A percentile compares a stretch with the other conserved stretches of the same genome.
These are phyloP conservation scores for Choanephora cucurbitarum DNA, from an alignment of 371 early-diverging fungal species.

Conservation along the genomic window DNA sequence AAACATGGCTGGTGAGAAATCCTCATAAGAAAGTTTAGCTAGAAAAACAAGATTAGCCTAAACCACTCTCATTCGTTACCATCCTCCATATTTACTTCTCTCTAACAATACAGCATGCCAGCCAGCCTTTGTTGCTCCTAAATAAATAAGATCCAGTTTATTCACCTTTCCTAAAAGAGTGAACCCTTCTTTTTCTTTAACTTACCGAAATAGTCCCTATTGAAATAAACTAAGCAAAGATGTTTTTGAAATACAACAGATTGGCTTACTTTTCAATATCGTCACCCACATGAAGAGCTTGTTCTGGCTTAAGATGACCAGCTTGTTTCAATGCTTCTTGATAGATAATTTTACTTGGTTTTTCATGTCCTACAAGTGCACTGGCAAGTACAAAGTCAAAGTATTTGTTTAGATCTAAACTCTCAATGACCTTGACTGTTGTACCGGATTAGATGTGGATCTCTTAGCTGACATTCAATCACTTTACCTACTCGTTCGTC, in stretches of 20 bases:
- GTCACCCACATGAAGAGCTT: constrained; percentile 31
- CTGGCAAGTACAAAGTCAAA: constrained; percentile 48
- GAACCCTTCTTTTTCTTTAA: too few species aligned
- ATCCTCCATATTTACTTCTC: constrained; percentile 37
- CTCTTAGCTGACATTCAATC: not conserved
- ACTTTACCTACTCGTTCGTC: constrained; percentile 48
- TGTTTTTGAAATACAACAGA: not conserved
- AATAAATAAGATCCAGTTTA: not conserved
- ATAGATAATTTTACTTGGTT: constrained; percentile 42
- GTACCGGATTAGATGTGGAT: not conserved
- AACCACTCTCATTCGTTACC: too few species aligned
- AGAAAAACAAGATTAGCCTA: not conserved
- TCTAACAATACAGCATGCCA: constrained; percentile 42
- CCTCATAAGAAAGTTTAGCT: constrained; percentile 29
- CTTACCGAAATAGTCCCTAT: constrained; percentile 24
- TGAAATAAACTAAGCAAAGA: not conserved
- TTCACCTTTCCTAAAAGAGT: too few species aligned
- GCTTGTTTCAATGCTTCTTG: constrained; percentile 33
- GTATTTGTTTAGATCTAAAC: constrained; percentile 35
- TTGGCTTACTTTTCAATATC: constrained; percentile 27
- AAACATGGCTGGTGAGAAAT: constrained; percentile 31
- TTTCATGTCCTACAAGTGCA: constrained; percentile 35
- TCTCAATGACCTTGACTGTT: constrained; percentile 39
- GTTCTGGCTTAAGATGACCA: constrained; percentile 14
- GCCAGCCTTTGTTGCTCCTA: constrained; percentile 41